These are phyloP conservation scores for Colletotrichum sidae DNA, from an alignment of 2,329 filamentous ascomycete genomes.

Conservation along the genomic window DNA sequence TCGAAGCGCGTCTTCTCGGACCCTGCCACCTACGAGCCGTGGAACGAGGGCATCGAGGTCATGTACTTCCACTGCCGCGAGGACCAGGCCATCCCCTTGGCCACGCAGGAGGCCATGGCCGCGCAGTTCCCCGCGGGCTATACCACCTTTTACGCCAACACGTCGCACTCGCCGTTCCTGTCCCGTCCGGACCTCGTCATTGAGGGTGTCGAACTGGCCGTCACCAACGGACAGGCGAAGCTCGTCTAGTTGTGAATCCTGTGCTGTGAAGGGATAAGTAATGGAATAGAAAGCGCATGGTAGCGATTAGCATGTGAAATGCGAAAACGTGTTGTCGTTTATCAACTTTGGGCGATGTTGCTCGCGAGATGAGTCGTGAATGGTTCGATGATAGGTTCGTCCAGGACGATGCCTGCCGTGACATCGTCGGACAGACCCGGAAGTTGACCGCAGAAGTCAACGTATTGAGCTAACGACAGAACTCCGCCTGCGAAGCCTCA, in stretches of 20 bases:
- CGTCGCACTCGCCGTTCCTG: slow-evolving; percentile 33
- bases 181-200: slow-evolving; percentile 30
- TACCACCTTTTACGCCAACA: slow-evolving; percentile 26
- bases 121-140: slow-evolving; percentile 32
- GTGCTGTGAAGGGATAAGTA: too few species aligned
- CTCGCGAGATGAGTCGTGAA: too few species aligned
- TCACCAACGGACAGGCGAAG: slow-evolving; percentile 28
- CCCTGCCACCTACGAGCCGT: slow-evolving; percentile 42
- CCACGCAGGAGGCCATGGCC: slow-evolving; percentile 41
- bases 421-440: too few species aligned
- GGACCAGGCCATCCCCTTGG: slow-evolving; percentile 41
- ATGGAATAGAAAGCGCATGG: too few species aligned
- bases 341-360: too few species aligned
- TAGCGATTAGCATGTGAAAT: too few species aligned
- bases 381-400: too few species aligned
- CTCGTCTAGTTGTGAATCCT: background rate
- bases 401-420: too few species aligned
- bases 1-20: slow-evolving; percentile 39
- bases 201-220: slow-evolving; percentile 31
- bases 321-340: too few species aligned
- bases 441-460: too few species aligned
- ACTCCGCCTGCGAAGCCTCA: too few species aligned
- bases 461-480: too few species aligned
- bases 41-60: slow-evolving; percentile 43
- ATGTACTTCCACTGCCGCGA: slow-evolving; percentile 42